Base-by-base conservation (phyloP, 2,329 filamentous ascomycete genomes). In the Calonectria pteridis region DNA sequence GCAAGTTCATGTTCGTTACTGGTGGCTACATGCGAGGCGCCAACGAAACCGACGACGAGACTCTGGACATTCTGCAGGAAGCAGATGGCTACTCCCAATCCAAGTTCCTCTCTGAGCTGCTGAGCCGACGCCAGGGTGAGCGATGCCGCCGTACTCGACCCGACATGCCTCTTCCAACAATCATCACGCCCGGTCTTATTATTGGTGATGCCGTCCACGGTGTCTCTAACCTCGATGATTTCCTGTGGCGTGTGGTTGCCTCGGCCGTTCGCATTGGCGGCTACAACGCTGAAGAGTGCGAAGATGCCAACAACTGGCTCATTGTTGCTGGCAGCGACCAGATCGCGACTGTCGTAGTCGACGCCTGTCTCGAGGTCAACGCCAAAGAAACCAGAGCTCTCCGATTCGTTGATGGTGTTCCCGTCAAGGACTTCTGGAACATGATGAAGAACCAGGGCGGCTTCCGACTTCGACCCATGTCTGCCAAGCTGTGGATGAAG, bases 31-130 rank as follows among this genome's bases (percentile, higher is more conserved):
- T 71, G 50, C 28, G 59, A 51, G 68, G 59, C 6, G 59, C n/a
- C 13, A 43, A 66, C 20, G 50, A 62, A 62, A 62, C 55, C 33
- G 55, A 62, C 33, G 55, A 62, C 9, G 55, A 62, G 55, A 62
- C 55, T 29, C 31, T 65, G 16, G 68, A 71, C 13, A 66, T 71
- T 29, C 37, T 74, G 6, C 13, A 33, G 2, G 69, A 68, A n/a
- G 28, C 35, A 16, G 72, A 74, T 43, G 72, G 72, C n/a, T 74
- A 74, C 72, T 72, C 69, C 4, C 72, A 74, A 31, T 65, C 72
- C 46, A 74, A 74, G 50, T 72, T 69, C 58, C 20, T 72, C 6
- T 53, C 72, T 7, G 72, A 74, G 5, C 28, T 66, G 26, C 69
- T 74, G 40, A 70, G 55, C 31, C 64, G 72, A 11, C 63, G 40